A percentile compares a stretch with the other conserved stretches of the same genome.
Conservation (phyloP, 495 filamentous ascomycete species). For the Gamarada debralockiae region DNA sequence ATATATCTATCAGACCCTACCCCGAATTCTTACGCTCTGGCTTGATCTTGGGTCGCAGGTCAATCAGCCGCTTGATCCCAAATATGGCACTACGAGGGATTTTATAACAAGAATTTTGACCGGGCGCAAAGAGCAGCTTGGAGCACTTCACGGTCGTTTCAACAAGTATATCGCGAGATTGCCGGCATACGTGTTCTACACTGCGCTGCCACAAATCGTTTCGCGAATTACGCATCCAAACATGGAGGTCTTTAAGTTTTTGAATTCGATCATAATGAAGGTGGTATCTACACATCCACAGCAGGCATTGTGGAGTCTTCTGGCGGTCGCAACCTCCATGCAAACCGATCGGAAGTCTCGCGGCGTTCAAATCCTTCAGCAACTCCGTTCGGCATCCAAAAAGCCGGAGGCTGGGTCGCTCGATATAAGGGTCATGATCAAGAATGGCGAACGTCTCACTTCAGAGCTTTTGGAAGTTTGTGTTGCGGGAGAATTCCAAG, state of each 20-base stretch:
- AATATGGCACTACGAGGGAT: constrained; percentile 56
- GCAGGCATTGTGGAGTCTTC: constrained; percentile 89
- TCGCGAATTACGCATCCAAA: constrained; percentile 88
- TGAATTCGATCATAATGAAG: constrained; percentile 75
- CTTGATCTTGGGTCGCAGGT: constrained; percentile 80
- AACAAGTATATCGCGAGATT: constrained; percentile 69
- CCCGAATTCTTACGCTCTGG: constrained; percentile 88
- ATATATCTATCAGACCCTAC: constrained; percentile 91
- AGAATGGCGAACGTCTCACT: constrained; percentile 74
- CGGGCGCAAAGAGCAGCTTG: constrained; percentile 56
- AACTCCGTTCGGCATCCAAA: constrained; percentile 32
- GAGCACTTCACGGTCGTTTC: constrained; percentile 66
- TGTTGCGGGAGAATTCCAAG: constrained; percentile 65
- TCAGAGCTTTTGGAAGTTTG: constrained; percentile 80
- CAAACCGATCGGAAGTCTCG: constrained; percentile 46
- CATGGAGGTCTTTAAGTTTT: constrained; percentile 63
- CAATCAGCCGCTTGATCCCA: constrained; percentile 61
- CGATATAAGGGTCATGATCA: constrained; percentile 67
- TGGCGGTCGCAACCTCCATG: constrained; percentile 68
- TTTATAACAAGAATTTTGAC: constrained; percentile 38
- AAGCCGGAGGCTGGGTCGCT: constrained; percentile 27
- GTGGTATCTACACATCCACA: constrained; percentile 76
- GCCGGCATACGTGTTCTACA: constrained; percentile 88
- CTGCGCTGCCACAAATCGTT: constrained; percentile 86
- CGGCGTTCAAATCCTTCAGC: constrained; percentile 45